Evolutionary conservation across 202 grass and related monocot genomes (phyloP), one percentile per base, ranked within the genome.

Genomic region (Tripidium arundinaceum): DNA sequence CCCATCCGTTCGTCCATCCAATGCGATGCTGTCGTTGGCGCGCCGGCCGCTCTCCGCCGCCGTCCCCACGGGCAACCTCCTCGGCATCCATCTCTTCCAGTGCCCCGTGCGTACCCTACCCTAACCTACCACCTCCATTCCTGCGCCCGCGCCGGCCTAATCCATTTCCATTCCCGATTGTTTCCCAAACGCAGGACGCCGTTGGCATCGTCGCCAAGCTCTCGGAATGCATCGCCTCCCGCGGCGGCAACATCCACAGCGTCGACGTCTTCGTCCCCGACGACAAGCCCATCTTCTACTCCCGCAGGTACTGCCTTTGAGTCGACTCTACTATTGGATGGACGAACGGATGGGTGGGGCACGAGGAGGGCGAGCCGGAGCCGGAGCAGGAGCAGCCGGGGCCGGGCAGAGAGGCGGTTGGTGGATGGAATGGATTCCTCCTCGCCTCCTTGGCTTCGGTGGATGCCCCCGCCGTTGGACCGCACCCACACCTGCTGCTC

Each of bases 221-320:
- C 21, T 92, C 92, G 7, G 92, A 98, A 43, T 89, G 92, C 84
- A 98, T 94, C 77, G 88, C 95, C 62, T 93, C 92, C 19, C 83
- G 84, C 61, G 95, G 95, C 71, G 95, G 90, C 45, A 98, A 91
- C 86, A 98, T 98, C 76, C 90, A 91, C 52, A 87, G 86, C 79
- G 88, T 98, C 65, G 92, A 98, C 82, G 95, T 98, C 72, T 98
- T 98, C 76, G 92, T 98, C 31, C 95, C 95, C 43, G 86, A 88
- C 34, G 66, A 94, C 49, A 86, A 80, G 67, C 88, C 83, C 65
- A 27, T 88, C 34, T 98, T 94, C 72, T 98, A 98, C 82, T 91
- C 92, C 47, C 89, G 92, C 71, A 93, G 91, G 91, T 85, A n/a
- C 29, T 31, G 29, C 29, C 29, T 31, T 2, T 31, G 29, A 31